Evolutionary conservation across 495 filamentous ascomycete genomes (phyloP), one percentile per base, ranked within the genome.

Genomic region (Hypoxylon rickii): DNA sequence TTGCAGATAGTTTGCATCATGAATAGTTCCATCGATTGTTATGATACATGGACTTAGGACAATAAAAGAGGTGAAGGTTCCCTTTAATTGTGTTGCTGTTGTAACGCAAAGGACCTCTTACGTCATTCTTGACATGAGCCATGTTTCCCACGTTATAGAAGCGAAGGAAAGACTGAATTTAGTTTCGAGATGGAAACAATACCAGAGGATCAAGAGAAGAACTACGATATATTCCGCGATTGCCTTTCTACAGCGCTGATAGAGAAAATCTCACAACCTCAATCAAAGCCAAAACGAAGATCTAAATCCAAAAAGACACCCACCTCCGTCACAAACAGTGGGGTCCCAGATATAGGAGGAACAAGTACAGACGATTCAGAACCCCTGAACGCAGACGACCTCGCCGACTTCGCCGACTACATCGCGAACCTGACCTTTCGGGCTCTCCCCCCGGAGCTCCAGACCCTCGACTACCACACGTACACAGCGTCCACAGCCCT

Each of bases 401-500:
- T 92, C 20, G 79, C 77, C 37, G 90, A 93, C 4, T 94, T 93
- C 66, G 83, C 73, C 13, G 66, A 90, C 78, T 93, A 91, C 77
- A 78, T 93, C 51, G 83, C 88, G 10, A 67, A 73, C 19, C 82
- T 88, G 65, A 81, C 84, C 52, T 96, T 90, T 76, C 58, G 73
- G 24, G 72, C 77, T 39, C 80, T 94, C 21, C 87, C 88, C 1
- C 6, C 42, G 0, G 61, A 74, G 17, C 77, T 94, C 2, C 80
- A 83, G 63, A 74, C 74, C n/a, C 70, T 90, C 21, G 76, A 78
- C 55, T 85, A 89, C 70, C 70, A 82, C 44, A 59, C 69, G 40
- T 78, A 78, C 61, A 70, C 83, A 55, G 72, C 78, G 50, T 68
- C 77, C 48, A 39, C 76, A 1, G 7, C 65, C 16, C 74, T 89